These are phyloP conservation scores for Cryptococcus jaspeensis DNA, from an alignment of 1,284 basidiomycete genomes.

Conservation along the genomic window DNA sequence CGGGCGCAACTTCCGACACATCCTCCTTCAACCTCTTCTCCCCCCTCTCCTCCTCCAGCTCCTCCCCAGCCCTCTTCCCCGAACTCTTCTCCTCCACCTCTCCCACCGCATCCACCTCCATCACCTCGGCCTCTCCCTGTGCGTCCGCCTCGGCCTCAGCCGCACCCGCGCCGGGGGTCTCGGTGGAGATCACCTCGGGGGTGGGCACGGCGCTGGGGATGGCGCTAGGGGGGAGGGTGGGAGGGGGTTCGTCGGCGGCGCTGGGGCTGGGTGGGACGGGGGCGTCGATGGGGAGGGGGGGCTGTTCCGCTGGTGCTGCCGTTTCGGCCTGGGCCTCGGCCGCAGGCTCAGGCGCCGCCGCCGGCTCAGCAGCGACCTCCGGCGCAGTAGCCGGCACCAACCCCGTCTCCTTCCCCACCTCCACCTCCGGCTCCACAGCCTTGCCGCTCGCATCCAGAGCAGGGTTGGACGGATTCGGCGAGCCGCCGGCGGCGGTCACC, in stretches of 20 bases:
- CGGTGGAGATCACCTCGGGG: slow-evolving; percentile 30
- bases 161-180: slow-evolving; percentile 1
- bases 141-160: slow-evolving; percentile 8
- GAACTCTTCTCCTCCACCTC: slow-evolving; percentile 9
- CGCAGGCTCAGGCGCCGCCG: not conserved
- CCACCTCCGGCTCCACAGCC: no score
- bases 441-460: no score
- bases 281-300: slow-evolving; percentile 32
- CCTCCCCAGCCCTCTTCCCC: slow-evolving; percentile 9
- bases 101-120: slow-evolving; percentile 30
- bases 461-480: slow-evolving; percentile 29
- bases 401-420: slow-evolving; percentile 16
- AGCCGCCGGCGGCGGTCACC: slow-evolving; percentile 30
- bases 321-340: not conserved
- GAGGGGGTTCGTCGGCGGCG: slow-evolving; percentile 32
- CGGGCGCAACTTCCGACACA: slow-evolving; percentile 11
- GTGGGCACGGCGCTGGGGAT: slow-evolving; percentile 38
- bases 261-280: slow-evolving; percentile 29
- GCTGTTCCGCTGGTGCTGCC: no score
- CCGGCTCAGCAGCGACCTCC: not conserved
- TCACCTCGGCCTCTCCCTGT: slow-evolving; percentile 4
- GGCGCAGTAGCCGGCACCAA: not conserved
- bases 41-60: slow-evolving; percentile 34
- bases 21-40: slow-evolving; percentile 35
- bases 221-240: slow-evolving; percentile 19